A percentile compares a stretch with the other conserved stretches of the same genome.
phyloP scores from a whole-genome alignment of 1,284 basidiomycete genomes.

The Wallemia mellicola region DNA sequence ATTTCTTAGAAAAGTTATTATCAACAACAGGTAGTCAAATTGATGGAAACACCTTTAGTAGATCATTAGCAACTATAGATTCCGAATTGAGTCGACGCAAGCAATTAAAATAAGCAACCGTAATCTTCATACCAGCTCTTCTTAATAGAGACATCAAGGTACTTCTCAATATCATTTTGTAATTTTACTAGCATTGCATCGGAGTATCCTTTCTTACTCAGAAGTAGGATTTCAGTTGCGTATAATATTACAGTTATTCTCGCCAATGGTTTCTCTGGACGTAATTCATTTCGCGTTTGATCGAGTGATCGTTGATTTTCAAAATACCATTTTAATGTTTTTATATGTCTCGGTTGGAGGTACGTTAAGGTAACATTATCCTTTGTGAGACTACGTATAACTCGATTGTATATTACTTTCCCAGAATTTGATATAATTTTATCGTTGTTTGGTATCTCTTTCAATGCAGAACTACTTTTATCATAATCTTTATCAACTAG shows the following conservation, averaged over 20 bases:
- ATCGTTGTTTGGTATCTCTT: background rate
- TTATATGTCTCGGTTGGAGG: background rate
- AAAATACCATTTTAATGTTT: background rate
- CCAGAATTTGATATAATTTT: background rate
- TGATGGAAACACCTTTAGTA: background rate
- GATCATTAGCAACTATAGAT: background rate
- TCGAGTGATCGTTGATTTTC: background rate
- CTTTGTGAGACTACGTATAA: background rate
- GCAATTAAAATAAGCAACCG: background rate
- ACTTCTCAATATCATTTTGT: background rate
- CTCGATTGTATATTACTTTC: background rate
- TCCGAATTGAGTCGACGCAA: background rate
- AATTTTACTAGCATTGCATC: background rate
- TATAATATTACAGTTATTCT: background rate
- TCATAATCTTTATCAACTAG: background rate
- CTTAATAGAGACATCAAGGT: background rate
- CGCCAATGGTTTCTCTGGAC: background rate
- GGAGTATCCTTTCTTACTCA: background rate
- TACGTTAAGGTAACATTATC: background rate
- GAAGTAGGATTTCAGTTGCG: background rate
- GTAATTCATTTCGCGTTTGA: background rate
- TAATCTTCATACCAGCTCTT: background rate
- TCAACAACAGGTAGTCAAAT: background rate
- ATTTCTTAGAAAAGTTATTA: background rate
- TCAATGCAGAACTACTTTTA: background rate